Evolutionary conservation across 164 flowering plant species (phyloP).

Genomic region (Aristolochia californica): DNA sequence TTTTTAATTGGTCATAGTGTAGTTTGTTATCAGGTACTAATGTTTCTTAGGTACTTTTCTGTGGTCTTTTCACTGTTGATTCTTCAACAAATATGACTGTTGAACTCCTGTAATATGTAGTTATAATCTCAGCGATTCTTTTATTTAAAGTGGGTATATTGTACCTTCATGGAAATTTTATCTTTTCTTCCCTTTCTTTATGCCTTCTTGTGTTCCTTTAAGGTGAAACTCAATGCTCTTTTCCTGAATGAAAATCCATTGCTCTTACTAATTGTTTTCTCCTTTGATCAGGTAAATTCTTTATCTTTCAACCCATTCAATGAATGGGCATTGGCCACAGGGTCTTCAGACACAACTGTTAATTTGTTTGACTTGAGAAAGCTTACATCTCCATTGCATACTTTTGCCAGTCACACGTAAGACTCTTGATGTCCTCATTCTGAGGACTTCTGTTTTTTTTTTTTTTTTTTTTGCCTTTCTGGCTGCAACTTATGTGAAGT

Average conservation of each 20-base stretch:
- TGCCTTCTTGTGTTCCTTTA: neutral
- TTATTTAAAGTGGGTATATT: neutral
- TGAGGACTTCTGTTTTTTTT: no score
- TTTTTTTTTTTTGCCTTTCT: no score
- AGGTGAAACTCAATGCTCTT: neutral
- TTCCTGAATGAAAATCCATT: neutral
- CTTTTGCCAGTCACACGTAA: constrained; percentile 68
- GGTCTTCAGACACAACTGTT: constrained; percentile 84
- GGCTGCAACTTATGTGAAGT: no score
- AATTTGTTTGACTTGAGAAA: constrained; percentile 78
- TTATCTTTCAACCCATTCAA: constrained; percentile 77
- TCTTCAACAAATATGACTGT: no score
- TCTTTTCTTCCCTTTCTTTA: neutral
- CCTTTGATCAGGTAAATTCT: constrained; percentile 54
- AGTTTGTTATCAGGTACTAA: no score
- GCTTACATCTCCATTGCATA: constrained; percentile 54
- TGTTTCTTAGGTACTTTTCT: no score
- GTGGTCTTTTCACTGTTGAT: no score
- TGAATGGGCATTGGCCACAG: constrained; percentile 89
- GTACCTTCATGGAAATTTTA: neutral
- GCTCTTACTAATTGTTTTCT: neutral
- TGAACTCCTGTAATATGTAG: neutral
- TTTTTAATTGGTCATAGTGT: no score
- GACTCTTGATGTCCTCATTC: constrained; percentile 10
- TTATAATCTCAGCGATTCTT: neutral